phyloP scores from a whole-genome alignment of 83 land plant genomes.

The Thuja plicata region DNA sequence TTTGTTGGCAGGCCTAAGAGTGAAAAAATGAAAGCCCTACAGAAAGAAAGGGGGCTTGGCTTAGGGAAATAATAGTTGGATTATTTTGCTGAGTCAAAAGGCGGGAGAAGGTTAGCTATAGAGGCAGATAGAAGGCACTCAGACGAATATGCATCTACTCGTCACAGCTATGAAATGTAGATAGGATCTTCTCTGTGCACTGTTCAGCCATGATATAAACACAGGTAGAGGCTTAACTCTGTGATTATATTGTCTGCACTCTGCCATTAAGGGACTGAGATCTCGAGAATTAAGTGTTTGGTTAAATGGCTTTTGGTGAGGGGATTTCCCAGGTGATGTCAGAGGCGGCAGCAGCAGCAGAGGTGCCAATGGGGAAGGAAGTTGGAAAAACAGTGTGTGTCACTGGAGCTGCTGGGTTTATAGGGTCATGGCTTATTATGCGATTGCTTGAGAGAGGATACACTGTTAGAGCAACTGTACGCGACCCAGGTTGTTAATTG shows the following conservation, averaged over 20 bases:
- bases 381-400: slow-evolving; percentile 5
- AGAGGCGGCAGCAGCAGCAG: not conserved
- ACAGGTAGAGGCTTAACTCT: not conserved
- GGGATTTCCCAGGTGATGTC: not conserved
- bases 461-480: slow-evolving; percentile 19
- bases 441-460: slow-evolving; percentile 18
- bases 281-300: not conserved
- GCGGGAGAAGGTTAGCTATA: not conserved
- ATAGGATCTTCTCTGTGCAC: not conserved
- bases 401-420: slow-evolving; percentile 24
- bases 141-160: not conserved
- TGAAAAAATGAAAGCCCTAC: too few species aligned
- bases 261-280: not conserved
- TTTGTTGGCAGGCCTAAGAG: too few species aligned
- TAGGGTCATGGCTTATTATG: slow-evolving; percentile 22
- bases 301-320: not conserved
- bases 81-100: not conserved
- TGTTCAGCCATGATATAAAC: too few species aligned
- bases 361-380: not conserved
- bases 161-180: not conserved
- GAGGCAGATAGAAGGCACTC: not conserved
- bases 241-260: not conserved
- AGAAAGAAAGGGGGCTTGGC: too few species aligned
- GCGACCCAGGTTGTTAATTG: slow-evolving; percentile 17
- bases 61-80: too few species aligned